Percentiles rank a stretch among this genome's conserved stretches.
Conservation (phyloP, 2,329 filamentous ascomycete genomes). For the Anthostomella pinea region DNA sequence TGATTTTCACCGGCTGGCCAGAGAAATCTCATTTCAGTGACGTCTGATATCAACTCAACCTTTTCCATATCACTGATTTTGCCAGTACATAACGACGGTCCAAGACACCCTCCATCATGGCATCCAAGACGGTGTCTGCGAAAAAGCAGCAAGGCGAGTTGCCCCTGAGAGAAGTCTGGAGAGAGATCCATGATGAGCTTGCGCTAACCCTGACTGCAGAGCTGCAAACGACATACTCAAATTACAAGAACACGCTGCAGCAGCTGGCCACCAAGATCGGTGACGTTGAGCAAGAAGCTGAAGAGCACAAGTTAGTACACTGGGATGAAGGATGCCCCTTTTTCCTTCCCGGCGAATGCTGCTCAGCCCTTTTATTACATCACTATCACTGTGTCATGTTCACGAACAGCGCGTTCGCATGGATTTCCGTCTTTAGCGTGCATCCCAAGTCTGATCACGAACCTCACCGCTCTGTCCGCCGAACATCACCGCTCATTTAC, state of each 20-base stretch:
- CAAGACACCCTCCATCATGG: conserved; percentile 36
- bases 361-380: conserved; percentile 17
- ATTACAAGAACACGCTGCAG: conserved; percentile 77
- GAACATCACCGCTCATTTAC: conserved; percentile 38
- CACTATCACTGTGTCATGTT: conserved; percentile 5
- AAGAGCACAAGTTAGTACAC: conserved; percentile 95
- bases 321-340: no score
- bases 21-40: conserved; percentile 4
- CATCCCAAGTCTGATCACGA: conserved; percentile 18
- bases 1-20: conserved; percentile 1
- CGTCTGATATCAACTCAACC: conserved; percentile 5
- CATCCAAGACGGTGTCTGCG: conserved; percentile 51
- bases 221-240: conserved; percentile 75
- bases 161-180: not conserved
- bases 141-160: conserved; percentile 72
- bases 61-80: no score
- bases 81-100: not conserved
- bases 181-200: not conserved
- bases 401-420: conserved; percentile 9
- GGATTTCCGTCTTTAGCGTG: conserved; percentile 18
- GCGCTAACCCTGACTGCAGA: conserved; percentile 48
- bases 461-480: conserved; percentile 27
- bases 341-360: conserved; percentile 8
- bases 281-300: conserved; percentile 93
- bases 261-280: conserved; percentile 95